A percentile compares a stretch with the other conserved stretches of the same genome.
phyloP scores from a whole-genome alignment of 805 yeast genomes.

The Cyberlindnera maritima region DNA sequence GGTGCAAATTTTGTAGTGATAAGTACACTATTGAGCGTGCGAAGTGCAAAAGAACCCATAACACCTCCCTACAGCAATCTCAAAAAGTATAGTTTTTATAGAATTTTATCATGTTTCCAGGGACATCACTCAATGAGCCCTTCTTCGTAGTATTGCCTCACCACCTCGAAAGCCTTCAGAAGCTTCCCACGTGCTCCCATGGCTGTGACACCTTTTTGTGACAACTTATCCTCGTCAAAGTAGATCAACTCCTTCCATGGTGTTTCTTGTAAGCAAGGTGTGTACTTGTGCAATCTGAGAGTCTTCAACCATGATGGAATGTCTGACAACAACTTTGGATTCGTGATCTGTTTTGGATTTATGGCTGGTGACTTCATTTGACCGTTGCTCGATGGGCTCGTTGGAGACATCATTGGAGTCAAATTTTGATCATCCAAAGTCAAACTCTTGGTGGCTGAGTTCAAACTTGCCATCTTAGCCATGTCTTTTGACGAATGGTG shows the following conservation, averaged over 20 bases:
- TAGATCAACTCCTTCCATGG: constrained; percentile 79
- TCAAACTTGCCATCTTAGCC: constrained; percentile 21
- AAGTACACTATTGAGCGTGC: too few species aligned
- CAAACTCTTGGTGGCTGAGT: constrained; percentile 21
- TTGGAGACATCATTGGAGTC: constrained; percentile 6
- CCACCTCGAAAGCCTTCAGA: constrained; percentile 86
- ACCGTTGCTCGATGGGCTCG: constrained; percentile 6
- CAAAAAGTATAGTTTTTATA: too few species aligned
- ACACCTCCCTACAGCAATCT: too few species aligned
- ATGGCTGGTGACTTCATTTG: constrained; percentile 41
- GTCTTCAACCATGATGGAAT: constrained; percentile 92
- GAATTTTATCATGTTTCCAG: too few species aligned
- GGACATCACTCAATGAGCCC: constrained; percentile 30
- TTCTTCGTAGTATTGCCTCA: constrained; percentile 52
- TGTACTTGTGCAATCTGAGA: constrained; percentile 88
- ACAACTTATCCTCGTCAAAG: constrained; percentile 65
- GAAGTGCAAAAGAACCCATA: too few species aligned
- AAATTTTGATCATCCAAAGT: constrained; percentile 8
- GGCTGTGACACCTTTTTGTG: constrained; percentile 82
- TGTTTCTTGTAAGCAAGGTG: constrained; percentile 72
- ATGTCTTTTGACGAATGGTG: constrained; percentile 12
- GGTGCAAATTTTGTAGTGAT: too few species aligned
- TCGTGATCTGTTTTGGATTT: constrained; percentile 50
- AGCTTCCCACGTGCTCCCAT: constrained; percentile 94
- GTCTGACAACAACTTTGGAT: constrained; percentile 58